Percentiles rank a stretch among this genome's conserved stretches.
These are phyloP conservation scores for Smithsoniella earleae DNA, from an alignment of 163 green algal species.

Conservation along the genomic window DNA sequence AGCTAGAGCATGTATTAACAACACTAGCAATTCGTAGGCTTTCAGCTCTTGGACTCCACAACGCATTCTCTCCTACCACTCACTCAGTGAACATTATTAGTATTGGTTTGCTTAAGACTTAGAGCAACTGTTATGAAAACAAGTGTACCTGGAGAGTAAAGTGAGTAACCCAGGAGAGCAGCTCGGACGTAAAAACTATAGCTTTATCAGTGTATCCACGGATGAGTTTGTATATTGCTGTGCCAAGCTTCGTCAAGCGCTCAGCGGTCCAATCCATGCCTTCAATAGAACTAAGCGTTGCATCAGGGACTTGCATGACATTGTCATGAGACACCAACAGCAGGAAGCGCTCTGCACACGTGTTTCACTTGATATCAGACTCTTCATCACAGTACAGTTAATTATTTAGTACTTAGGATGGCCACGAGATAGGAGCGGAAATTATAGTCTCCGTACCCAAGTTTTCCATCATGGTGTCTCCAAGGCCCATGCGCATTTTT, in stretches of 20 bases:
- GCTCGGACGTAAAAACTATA: slow-evolving; percentile 58
- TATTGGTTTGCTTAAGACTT: no score
- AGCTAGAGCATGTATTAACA: no score
- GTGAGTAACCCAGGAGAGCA: slow-evolving; percentile 68
- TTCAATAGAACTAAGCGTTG: background rate
- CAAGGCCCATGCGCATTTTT: slow-evolving; percentile 75
- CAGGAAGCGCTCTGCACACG: slow-evolving; percentile 49
- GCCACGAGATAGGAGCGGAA: no score
- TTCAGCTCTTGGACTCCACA: no score
- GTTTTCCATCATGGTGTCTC: slow-evolving; percentile 82
- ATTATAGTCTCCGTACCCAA: no score
- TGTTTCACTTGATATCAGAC: no score
- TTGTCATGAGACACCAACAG: slow-evolving; percentile 55
- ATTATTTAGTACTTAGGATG: no score
- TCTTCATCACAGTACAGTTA: no score
- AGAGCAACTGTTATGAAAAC: no score
- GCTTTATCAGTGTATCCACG: slow-evolving; percentile 80
- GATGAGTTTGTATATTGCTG: slow-evolving; percentile 40
- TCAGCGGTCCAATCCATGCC: slow-evolving; percentile 32
- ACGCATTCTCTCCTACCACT: no score
- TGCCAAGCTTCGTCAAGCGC: slow-evolving; percentile 21
- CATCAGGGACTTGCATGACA: slow-evolving; percentile 43
- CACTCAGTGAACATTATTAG: no score
- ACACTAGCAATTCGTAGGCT: no score
- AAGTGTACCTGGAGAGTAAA: slow-evolving; percentile 71